These are phyloP conservation scores for Phallus indusiatus DNA, from an alignment of 768 basidiomycete genomes.

Conservation along the genomic window DNA sequence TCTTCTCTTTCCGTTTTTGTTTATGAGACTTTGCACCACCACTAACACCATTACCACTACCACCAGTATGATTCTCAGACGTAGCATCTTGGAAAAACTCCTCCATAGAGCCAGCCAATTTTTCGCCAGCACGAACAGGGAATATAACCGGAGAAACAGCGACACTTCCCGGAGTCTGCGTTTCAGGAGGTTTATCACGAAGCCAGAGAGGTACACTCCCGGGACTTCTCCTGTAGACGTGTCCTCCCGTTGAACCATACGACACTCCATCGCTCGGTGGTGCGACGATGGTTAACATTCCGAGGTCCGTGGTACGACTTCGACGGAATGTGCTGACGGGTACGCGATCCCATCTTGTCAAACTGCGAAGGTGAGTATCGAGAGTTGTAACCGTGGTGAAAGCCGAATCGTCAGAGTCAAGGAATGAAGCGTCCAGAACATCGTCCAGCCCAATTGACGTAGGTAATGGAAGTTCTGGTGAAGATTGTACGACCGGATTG, in stretches of 20 bases:
- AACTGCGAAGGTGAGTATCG: constrained; percentile 34
- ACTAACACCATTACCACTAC: constrained; percentile 31
- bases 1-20: constrained; percentile 59
- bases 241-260: constrained; percentile 20
- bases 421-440: constrained; percentile 65
- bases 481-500: constrained; percentile 15
- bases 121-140: constrained; percentile 46
- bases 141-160: constrained; percentile 43
- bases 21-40: constrained; percentile 46
- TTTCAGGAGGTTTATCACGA: constrained; percentile 17
- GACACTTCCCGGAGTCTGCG: constrained; percentile 23
- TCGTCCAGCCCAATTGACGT: constrained; percentile 60
- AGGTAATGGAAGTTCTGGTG: constrained; percentile 27
- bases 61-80: constrained; percentile 15
- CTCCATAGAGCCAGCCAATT: constrained; percentile 38
- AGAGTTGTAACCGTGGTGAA: constrained; percentile 23
- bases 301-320: constrained; percentile 26
- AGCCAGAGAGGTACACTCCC: constrained; percentile 48
- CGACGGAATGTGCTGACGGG: constrained; percentile 67
- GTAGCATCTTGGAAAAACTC: constrained; percentile 15
- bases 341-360: constrained; percentile 66
- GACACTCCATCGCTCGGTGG: constrained; percentile 15
- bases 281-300: neutral
- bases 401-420: constrained; percentile 41
- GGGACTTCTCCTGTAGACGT: constrained; percentile 46